These are phyloP conservation scores for Citrus unshiu DNA, from an alignment of 345 rosid genomes.

Conservation along the genomic window DNA sequence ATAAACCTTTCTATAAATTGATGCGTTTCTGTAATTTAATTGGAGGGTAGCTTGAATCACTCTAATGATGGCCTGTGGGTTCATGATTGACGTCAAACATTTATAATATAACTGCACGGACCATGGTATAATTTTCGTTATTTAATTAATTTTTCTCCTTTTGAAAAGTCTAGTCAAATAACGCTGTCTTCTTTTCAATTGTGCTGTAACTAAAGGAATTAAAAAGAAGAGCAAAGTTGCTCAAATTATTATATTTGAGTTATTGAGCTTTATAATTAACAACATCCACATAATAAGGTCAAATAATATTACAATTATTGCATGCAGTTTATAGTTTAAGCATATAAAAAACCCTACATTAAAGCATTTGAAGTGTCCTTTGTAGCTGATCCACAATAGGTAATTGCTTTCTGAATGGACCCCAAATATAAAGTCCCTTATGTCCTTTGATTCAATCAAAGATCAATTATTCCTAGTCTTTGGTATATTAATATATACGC, in stretches of 20 bases:
- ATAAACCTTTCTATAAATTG: background rate
- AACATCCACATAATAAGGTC: background rate
- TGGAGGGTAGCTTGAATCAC: background rate
- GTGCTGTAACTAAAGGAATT: background rate
- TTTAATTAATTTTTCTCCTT: background rate
- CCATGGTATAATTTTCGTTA: background rate
- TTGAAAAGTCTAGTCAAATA: background rate
- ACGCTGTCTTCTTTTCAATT: background rate
- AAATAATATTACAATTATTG: background rate
- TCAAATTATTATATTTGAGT: no score
- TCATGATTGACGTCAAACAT: background rate
- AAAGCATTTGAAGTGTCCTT: background rate
- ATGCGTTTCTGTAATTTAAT: background rate
- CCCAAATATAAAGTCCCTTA: background rate
- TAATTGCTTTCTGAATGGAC: constrained; percentile 6
- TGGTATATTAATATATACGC: background rate
- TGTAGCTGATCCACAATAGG: background rate
- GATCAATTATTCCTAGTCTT: constrained; percentile 11
- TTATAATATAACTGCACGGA: no score
- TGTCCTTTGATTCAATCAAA: constrained; percentile 1
- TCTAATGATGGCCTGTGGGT: background rate
- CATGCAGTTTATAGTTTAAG: background rate
- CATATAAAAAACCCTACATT: background rate
- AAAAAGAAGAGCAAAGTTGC: background rate
- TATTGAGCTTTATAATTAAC: background rate